Base-by-base conservation (phyloP, 2,329 filamentous ascomycete genomes). In the Calonectria henricotiae region DNA sequence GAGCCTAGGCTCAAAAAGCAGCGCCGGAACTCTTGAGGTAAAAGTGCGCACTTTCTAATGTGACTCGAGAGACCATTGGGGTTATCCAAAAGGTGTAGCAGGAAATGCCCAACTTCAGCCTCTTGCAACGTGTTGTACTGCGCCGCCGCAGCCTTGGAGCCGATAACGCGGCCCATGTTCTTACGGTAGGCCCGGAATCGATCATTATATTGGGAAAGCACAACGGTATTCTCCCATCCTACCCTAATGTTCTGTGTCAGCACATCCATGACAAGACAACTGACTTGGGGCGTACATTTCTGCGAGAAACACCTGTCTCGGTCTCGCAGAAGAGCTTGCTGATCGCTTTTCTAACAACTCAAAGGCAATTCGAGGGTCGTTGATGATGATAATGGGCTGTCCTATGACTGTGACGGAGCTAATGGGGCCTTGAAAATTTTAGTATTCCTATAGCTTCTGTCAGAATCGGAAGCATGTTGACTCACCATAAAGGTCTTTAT, bases 101-200 rank as follows among this genome's bases (percentile, higher is more conserved):
- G 25, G n/a, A 76, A 76, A 23, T 73, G 74, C 0, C 65, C 67
- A 7, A 73, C 71, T 67, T 89, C 86, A 1, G 77, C 75, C 47
- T 88, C 84, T 68, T 88, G 85, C 0, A 86, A 41, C 0, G 68
- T 37, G 41, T 85, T 77, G 68, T 85, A 87, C 23, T 83, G 81
- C 1, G 81, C 69, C 0, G 84, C 80, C 0, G 80, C 73, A 0
- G 73, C 66, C 41, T 84, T 84, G 0, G 85, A 83, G 0, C 87
- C 87, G 6, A 89, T 78, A 13, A 84, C 79, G n/a, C 81, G 80
- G 30, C 81, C 79, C 46, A 86, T 81, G 11, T 84, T 80, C 74
- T 85, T 88, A 12, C 87, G 85, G 55, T 86, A 81, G 3, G 77
- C 78, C 32, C 80, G 80, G 23, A 84, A 83, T 6, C 75, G 80